These are phyloP conservation scores for Pestalotiopsis sp. DNA, from an alignment of 2,329 filamentous ascomycete genomes.

Conservation along the genomic window DNA sequence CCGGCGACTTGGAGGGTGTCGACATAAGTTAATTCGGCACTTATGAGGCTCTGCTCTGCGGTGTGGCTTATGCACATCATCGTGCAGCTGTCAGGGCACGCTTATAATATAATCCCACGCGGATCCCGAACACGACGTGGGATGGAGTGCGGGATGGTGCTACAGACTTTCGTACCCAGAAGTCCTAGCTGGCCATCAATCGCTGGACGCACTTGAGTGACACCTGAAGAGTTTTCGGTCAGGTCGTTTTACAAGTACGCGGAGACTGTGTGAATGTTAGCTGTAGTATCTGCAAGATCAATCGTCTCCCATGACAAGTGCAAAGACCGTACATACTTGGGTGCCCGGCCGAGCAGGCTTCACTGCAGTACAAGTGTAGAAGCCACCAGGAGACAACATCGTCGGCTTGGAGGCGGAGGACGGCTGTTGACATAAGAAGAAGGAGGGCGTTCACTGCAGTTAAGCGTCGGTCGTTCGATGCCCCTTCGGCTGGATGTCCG, in stretches of 20 bases:
- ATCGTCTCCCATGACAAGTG: no score
- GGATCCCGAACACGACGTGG: background rate
- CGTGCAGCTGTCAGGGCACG: background rate
- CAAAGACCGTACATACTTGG: background rate
- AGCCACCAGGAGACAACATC: background rate
- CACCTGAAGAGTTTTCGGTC: no score
- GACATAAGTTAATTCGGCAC: background rate
- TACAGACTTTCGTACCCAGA: background rate
- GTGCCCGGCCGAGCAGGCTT: background rate
- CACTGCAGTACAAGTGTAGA: background rate
- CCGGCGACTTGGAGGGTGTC: no score
- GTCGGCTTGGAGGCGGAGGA: background rate
- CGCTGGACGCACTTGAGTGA: no score
- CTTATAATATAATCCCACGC: conserved; percentile 2
- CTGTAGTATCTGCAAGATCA: no score
- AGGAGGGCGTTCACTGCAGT: background rate
- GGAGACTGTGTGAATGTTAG: no score
- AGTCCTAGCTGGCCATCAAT: no score
- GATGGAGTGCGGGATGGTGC: background rate
- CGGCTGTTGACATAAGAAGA: background rate
- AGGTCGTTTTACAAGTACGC: no score
- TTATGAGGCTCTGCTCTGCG: conserved; percentile 1
- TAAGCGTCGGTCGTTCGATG: background rate
- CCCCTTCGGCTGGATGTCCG: background rate
- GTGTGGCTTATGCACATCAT: conserved; percentile 2